These are phyloP conservation scores for Fusarium sp. DNA, from an alignment of 2,329 filamentous ascomycete genomes.

Conservation along the genomic window DNA sequence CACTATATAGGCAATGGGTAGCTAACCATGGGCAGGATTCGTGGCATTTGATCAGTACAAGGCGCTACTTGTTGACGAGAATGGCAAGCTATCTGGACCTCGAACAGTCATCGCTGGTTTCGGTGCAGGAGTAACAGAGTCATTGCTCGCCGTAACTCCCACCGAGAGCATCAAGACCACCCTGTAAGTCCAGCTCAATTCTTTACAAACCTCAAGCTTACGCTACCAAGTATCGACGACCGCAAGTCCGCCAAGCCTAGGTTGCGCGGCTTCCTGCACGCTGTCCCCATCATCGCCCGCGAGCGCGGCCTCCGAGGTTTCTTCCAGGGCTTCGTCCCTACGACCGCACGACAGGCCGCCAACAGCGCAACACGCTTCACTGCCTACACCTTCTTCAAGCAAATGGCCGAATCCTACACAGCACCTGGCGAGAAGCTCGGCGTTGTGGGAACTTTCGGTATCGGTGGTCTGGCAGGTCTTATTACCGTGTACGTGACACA, in stretches of 20 bases:
- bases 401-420: constrained; percentile 91
- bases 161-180: constrained; percentile 99
- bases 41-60: constrained; percentile 98
- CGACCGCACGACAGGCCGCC: constrained; percentile 92
- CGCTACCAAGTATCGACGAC: constrained; percentile 82
- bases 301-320: constrained; percentile 92
- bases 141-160: constrained; percentile 90
- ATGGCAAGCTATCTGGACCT: constrained; percentile 91
- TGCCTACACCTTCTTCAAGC: constrained; percentile 89
- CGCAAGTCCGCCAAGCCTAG: constrained; percentile 87
- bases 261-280: constrained; percentile 92
- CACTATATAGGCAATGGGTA: neutral
- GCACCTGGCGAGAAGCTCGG: constrained; percentile 96
- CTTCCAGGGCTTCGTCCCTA: constrained; percentile 96
- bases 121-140: constrained; percentile 94
- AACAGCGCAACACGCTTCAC: constrained; percentile 94
- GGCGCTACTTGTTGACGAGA: constrained; percentile 79
- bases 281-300: constrained; percentile 84
- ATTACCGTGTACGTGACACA: constrained; percentile 87
- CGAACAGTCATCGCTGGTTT: constrained; percentile 94
- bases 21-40: constrained; percentile 63
- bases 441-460: constrained; percentile 86
- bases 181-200: constrained; percentile 63
- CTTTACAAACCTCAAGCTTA: neutral
- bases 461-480: constrained; percentile 87